Conservation (phyloP, 805 yeast species). For the Pichia nakasei region DNA sequence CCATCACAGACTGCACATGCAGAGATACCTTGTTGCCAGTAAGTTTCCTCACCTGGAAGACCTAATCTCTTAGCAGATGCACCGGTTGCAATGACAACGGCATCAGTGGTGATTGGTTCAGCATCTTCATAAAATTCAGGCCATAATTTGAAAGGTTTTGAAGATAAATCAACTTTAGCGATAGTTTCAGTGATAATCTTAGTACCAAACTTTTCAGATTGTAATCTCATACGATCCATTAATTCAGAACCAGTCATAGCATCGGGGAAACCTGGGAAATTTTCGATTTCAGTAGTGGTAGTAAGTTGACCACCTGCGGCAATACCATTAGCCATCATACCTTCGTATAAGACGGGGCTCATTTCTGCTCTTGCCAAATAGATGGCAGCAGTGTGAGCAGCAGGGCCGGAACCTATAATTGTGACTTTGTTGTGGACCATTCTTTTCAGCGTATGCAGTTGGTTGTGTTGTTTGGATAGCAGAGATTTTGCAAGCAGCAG, state of each 20-base stretch:
- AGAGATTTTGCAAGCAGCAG: not conserved
- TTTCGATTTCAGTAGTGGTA: constrained; percentile 97
- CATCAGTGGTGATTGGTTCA: constrained; percentile 87
- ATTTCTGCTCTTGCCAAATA: constrained; percentile 95
- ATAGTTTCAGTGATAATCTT: constrained; percentile 92
- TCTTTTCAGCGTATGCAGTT: too few relatives aligned
- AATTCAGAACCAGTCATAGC: constrained; percentile 81
- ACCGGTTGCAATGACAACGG: constrained; percentile 92
- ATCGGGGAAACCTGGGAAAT: constrained; percentile 97
- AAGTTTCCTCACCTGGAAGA: constrained; percentile 92
- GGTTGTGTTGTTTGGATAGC: not conserved
- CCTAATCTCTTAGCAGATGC: constrained; percentile 94
- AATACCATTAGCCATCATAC: constrained; percentile 93
- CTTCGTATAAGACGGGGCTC: constrained; percentile 89
- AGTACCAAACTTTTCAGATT: constrained; percentile 83
- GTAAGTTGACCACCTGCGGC: constrained; percentile 99
- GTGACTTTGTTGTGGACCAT: constrained; percentile 83
- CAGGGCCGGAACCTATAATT: constrained; percentile 95
- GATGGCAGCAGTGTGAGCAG: constrained; percentile 98
- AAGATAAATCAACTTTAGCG: constrained; percentile 80
- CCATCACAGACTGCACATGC: constrained; percentile 99
- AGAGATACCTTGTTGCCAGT: constrained; percentile 99
- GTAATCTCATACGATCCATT: constrained; percentile 92
- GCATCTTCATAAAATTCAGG: constrained; percentile 89
- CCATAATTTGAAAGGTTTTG: constrained; percentile 94